phyloP scores from a whole-genome alignment of 495 filamentous ascomycete genomes.

The Talaromyces trachyspermus region DNA sequence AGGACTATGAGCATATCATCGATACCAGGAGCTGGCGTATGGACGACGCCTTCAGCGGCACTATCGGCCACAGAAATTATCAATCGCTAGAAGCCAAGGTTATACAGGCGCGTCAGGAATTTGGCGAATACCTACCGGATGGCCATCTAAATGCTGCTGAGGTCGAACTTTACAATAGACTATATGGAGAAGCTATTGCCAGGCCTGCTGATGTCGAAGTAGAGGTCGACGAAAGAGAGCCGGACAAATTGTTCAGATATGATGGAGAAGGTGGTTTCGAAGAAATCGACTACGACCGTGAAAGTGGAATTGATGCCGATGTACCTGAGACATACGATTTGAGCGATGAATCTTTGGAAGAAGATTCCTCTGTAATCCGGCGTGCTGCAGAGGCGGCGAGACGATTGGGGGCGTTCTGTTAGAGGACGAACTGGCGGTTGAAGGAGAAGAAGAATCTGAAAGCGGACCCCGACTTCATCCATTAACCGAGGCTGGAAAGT shows the following conservation, averaged over 20 bases:
- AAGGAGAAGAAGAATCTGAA: conserved; percentile 42
- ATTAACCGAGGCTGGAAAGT: conserved; percentile 55
- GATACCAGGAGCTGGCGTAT: conserved; percentile 16
- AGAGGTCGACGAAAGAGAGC: conserved; percentile 26
- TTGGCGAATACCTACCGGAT: conserved; percentile 72
- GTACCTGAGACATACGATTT: conserved; percentile 33
- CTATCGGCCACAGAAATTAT: conserved; percentile 22
- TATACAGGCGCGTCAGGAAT: conserved; percentile 60
- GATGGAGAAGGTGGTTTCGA: conserved; percentile 53
- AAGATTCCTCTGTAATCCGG: conserved; percentile 27
- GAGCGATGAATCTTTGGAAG: conserved; percentile 20
- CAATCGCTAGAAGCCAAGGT: conserved; percentile 55
- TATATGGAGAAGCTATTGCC: conserved; percentile 66
- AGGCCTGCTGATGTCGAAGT: conserved; percentile 31
- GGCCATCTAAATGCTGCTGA: conserved; percentile 63
- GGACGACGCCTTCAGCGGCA: conserved; percentile 17
- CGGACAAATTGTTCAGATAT: conserved; percentile 45
- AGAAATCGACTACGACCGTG: conserved; percentile 45
- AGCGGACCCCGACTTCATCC: conserved; percentile 48
- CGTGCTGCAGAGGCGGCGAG: conserved; percentile 39
- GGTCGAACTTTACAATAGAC: conserved; percentile 64
- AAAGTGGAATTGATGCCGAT: conserved; percentile 21
- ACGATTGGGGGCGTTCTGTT: conserved; percentile 42
- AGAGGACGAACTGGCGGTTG: conserved; percentile 38
- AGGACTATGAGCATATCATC: conserved; percentile 17